phyloP scores from a whole-genome alignment of 2,329 filamentous ascomycete species.

The Trichoderma sp. region DNA sequence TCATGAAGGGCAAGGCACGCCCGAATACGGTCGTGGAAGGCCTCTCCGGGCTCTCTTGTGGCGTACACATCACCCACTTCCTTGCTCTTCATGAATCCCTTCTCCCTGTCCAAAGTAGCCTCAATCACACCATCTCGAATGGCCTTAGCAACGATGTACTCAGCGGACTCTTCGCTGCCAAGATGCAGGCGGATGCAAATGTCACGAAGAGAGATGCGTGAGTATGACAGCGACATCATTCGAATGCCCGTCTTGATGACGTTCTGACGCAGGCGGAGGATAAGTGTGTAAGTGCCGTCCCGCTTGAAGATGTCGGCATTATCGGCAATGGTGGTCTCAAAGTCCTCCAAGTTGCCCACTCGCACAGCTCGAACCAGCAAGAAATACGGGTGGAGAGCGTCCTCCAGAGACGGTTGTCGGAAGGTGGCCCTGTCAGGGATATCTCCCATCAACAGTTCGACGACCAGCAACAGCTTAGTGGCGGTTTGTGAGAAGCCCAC shows the following conservation, averaged over 20 bases:
- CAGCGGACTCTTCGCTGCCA: constrained; percentile 93
- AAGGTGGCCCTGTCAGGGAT: constrained; percentile 95
- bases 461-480: constrained; percentile 93
- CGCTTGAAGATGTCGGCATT: constrained; percentile 84
- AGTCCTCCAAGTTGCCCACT: constrained; percentile 93
- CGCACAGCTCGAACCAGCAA: constrained; percentile 92
- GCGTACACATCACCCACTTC: constrained; percentile 95
- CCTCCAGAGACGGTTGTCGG: constrained; percentile 84
- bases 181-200: constrained; percentile 95
- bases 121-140: constrained; percentile 98
- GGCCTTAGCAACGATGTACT: constrained; percentile 99
- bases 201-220: constrained; percentile 92
- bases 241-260: constrained; percentile 99
- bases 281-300: constrained; percentile 93
- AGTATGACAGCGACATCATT: constrained; percentile 99
- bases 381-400: constrained; percentile 88
- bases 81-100: constrained; percentile 98
- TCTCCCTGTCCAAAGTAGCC: constrained; percentile 89
- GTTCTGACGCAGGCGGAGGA: constrained; percentile 92
- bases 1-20: constrained; percentile 92
- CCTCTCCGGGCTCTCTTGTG: constrained; percentile 92
- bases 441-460: constrained; percentile 97
- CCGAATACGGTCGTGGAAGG: constrained; percentile 94
- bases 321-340: constrained; percentile 80
- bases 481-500: constrained; percentile 95